Evolutionary conservation across 2,329 filamentous ascomycete species (phyloP), one percentile per base, ranked within the genome.

Genomic region (Delphinella strobiligena): DNA sequence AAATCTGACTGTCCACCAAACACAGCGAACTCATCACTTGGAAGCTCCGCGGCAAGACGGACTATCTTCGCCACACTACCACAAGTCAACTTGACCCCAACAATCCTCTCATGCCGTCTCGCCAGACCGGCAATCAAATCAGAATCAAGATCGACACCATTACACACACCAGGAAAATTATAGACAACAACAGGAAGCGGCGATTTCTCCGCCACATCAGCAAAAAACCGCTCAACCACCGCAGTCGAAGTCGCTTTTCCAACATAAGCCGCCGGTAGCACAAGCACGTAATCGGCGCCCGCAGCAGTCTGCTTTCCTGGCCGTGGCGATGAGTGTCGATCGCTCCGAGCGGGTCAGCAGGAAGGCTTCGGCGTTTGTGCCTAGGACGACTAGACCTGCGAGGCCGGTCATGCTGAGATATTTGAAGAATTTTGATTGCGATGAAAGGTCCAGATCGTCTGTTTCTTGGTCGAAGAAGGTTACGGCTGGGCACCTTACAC

Each of bases 1-100:
- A 80, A 83, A 50, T 84, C 80, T 2, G 73, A 75, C 57, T 82
- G 78, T 1, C 80, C 80, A 2, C 77, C 78, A 46, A 73, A 82
- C 3, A 75, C 69, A 7, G 75, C 70, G 52, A 84, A 84, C 16
- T 67, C 58, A 4, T 69, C 66, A 0, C 70, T 58, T 1, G 67
- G 54, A 46, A 81, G 66, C 14, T 61, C 61, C 24, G 67, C 69
- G 1, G 69, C 62, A 3, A 78, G 57, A 3, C 74, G 65, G 11
- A 71, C 72, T 48, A 75, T 73, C 58, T 78, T 78, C 29, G 69
- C 74, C 15, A 77, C 72, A 31, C 68, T 71, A 1, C 66, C 77
- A 57, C 77, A 81, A 10, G 77, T 81, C 44, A 82, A 61, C 54
- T 80, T 80, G 14, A 78, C 73, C 19, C 75, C 76, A 15, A 80